Evolutionary conservation across 768 basidiomycete genomes (phyloP).

Genomic region (Pisolithus tinctorius): DNA sequence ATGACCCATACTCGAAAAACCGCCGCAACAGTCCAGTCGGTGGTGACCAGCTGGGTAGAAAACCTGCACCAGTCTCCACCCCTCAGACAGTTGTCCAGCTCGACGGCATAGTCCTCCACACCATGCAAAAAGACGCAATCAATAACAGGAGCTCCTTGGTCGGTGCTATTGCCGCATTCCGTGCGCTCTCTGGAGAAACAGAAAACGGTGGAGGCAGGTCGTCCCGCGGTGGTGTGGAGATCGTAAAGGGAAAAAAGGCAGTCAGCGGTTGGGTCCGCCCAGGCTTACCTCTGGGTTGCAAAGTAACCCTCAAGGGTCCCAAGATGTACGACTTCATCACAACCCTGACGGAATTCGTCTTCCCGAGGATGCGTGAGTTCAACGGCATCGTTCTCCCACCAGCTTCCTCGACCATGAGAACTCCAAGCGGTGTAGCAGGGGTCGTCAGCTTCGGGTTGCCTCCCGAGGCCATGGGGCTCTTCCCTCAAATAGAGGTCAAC

Average conservation of each 20-base stretch:
- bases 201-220: constrained; percentile 65
- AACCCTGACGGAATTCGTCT: constrained; percentile 85
- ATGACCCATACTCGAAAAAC: constrained; percentile 78
- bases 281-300: constrained; percentile 76
- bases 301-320: constrained; percentile 85
- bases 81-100: constrained; percentile 66
- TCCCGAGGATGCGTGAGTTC: constrained; percentile 92
- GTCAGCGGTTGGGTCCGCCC: constrained; percentile 80
- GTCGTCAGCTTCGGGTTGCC: constrained; percentile 88
- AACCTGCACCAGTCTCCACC: constrained; percentile 58
- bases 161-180: constrained; percentile 80
- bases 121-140: constrained; percentile 78
- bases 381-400: constrained; percentile 76
- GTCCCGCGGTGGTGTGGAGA: constrained; percentile 68
- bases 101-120: constrained; percentile 81
- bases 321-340: constrained; percentile 94
- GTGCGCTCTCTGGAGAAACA: constrained; percentile 82
- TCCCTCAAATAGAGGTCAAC: constrained; percentile 96
- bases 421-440: constrained; percentile 74
- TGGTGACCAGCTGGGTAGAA: constrained; percentile 60
- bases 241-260: constrained; percentile 62
- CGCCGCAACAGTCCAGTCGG: constrained; percentile 71
- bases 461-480: constrained; percentile 78
- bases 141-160: constrained; percentile 66
- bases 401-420: constrained; percentile 58